A percentile compares a stretch with the other conserved stretches of the same genome.
These are phyloP conservation scores for Kodamaea suecica DNA, from an alignment of 1,139 yeast genomes.

Conservation along the genomic window DNA sequence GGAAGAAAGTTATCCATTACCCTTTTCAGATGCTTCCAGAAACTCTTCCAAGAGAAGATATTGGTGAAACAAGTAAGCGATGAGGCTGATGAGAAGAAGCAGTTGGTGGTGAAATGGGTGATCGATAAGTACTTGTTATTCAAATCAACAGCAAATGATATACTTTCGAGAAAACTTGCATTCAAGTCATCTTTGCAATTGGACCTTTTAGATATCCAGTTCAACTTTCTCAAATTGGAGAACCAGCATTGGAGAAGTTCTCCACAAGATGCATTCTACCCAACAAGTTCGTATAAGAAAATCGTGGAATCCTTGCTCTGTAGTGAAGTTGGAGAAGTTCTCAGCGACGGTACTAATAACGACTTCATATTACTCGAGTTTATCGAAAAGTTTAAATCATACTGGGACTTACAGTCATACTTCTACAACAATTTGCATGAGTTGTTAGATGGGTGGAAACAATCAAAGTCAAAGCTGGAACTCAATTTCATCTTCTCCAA, in stretches of 20 bases:
- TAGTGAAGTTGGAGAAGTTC: conserved; percentile 36
- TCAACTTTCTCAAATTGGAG: conserved; percentile 65
- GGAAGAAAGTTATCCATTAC: conserved; percentile 53
- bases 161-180: conserved; percentile 33
- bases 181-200: conserved; percentile 48
- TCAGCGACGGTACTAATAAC: conserved; percentile 47
- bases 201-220: conserved; percentile 59
- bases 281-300: conserved; percentile 51
- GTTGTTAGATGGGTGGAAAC: conserved; percentile 23
- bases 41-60: conserved; percentile 48
- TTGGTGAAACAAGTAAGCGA: conserved; percentile 34
- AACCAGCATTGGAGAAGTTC: conserved; percentile 50
- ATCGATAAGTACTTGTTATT: conserved; percentile 56
- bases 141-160: conserved; percentile 42
- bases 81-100: conserved; percentile 43
- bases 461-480: conserved; percentile 16
- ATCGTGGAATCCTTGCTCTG: conserved; percentile 46
- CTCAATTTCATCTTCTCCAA: conserved; percentile 35
- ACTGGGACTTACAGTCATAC: conserved; percentile 68
- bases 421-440: conserved; percentile 44
- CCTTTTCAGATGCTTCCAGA: conserved; percentile 56
- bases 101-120: conserved; percentile 60
- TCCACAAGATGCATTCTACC: conserved; percentile 54
- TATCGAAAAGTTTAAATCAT: conserved; percentile 46
- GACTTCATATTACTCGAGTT: conserved; percentile 62